Evolutionary conservation across 2,329 filamentous ascomycete species (phyloP).

Genomic region (Sodiomyces alkalinus): DNA sequence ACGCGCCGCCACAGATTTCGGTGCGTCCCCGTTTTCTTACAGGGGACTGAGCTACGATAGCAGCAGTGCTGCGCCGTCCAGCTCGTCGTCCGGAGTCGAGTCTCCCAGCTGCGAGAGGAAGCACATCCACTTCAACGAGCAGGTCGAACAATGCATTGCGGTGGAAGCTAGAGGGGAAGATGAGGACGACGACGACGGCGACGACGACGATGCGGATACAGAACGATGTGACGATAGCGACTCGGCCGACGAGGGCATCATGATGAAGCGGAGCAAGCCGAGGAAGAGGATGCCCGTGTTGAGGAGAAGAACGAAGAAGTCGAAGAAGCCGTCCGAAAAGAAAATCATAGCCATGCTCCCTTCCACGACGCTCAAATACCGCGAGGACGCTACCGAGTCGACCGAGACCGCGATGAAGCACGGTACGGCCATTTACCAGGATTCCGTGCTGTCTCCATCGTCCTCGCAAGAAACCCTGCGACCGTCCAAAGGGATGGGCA

Average conservation of each 20-base stretch:
- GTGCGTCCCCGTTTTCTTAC: conserved; percentile 47
- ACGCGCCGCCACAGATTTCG: conserved; percentile 55
- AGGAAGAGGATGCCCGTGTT: conserved; percentile 41
- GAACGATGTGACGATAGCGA: conserved; percentile 38
- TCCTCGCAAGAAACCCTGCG: conserved; percentile 72
- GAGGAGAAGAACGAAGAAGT: conserved; percentile 22
- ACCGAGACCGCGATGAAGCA: conserved; percentile 48
- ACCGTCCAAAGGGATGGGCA: conserved; percentile 50
- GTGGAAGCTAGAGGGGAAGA: conserved; percentile 75
- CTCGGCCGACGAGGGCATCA: conserved; percentile 63
- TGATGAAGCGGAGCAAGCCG: conserved; percentile 58
- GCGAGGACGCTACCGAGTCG: conserved; percentile 59
- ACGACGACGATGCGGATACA: conserved; percentile 24
- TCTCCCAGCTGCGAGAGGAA: conserved; percentile 53
- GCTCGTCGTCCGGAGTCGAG: conserved; percentile 53
- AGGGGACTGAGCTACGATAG: conserved; percentile 45
- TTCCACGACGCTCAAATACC: conserved; percentile 75
- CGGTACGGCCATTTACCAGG: conserved; percentile 29
- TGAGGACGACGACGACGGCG: conserved; percentile 53
- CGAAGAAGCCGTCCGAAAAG: conserved; percentile 39
- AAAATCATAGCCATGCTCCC: conserved; percentile 82
- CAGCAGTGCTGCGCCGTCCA: conserved; percentile 51
- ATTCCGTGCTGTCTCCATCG: conserved; percentile 49
- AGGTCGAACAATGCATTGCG: conserved; percentile 90
- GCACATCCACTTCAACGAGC: conserved; percentile 93